A percentile compares a stretch with the other conserved stretches of the same genome.
Evolutionary conservation across 176 grass and related monocot genomes (phyloP).

Genomic region (Oryza glaberrima): DNA sequence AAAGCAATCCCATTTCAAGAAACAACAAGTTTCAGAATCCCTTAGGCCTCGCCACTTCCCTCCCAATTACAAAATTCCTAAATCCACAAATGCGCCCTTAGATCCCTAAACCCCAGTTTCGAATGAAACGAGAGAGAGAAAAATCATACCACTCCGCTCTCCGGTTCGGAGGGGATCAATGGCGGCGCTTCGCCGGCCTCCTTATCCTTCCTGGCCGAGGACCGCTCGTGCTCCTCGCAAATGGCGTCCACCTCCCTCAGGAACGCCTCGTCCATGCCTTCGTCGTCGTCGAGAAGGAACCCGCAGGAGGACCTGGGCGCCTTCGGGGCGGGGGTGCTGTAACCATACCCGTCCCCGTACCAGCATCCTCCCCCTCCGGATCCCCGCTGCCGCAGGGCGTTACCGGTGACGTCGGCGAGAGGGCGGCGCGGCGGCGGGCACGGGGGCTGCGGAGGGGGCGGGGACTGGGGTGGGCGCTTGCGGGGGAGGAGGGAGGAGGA

Average conservation of each 20-base stretch:
- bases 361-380: constrained; percentile 9
- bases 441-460: constrained; percentile 28
- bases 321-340: constrained; percentile 43
- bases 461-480: constrained; percentile 28
- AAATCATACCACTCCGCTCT: constrained; percentile 20
- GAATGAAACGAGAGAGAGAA: not conserved
- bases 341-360: not conserved
- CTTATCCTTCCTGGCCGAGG: constrained; percentile 35
- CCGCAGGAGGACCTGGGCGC: constrained; percentile 23
- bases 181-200: not conserved
- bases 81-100: not conserved
- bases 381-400: constrained; percentile 32
- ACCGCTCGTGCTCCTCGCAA: constrained; percentile 61
- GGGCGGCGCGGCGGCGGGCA: constrained; percentile 45
- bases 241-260: constrained; percentile 81
- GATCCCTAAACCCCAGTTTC: not conserved
- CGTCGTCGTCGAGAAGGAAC: constrained; percentile 43
- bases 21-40: not conserved
- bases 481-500: constrained; percentile 37
- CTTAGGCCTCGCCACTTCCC: not conserved
- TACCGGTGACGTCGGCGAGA: constrained; percentile 43
- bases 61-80: not conserved
- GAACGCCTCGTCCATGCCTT: constrained; percentile 77
- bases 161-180: constrained; percentile 6
- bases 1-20: not conserved